Base-by-base conservation (phyloP, 768 basidiomycete genomes). In the Mycena galericulata region DNA sequence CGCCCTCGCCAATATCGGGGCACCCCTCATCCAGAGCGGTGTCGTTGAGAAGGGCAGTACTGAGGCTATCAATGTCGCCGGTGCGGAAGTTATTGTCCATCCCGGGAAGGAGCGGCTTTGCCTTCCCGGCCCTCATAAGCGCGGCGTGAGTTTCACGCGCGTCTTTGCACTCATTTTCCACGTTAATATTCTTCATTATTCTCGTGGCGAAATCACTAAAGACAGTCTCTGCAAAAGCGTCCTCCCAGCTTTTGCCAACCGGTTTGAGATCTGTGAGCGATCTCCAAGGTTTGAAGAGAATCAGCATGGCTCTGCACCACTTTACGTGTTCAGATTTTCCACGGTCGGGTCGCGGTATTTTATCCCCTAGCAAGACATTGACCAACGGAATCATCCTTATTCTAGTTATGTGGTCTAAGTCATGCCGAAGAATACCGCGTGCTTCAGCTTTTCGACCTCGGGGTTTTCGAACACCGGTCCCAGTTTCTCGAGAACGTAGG, bases 221-320 rank as follows among this genome's bases (percentile, higher is more conserved):
- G n/a, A n/a, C n/a, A n/a, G n/a, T n/a, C n/a, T n/a, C n/a, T n/a
- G n/a, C n/a, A n/a, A n/a, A n/a, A n/a, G n/a, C n/a, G n/a, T n/a
- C n/a, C n/a, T n/a, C n/a, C n/a, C n/a, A n/a, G n/a, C n/a, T n/a
- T n/a, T n/a, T n/a, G n/a, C n/a, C n/a, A n/a, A n/a, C n/a, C n/a
- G n/a, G n/a, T n/a, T n/a, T n/a, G n/a, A n/a, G n/a, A n/a, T n/a
- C n/a, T n/a, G n/a, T n/a, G n/a, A n/a, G n/a, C n/a, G n/a, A n/a
- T n/a, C n/a, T n/a, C n/a, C n/a, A n/a, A n/a, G n/a, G n/a, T n/a
- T n/a, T n/a, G n/a, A n/a, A n/a, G n/a, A n/a, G n/a, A n/a, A n/a
- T n/a, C n/a, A n/a, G n/a, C n/a, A n/a, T 62, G 4, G 47, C 36
- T 6, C 60, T 4, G n/a, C 60, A 62, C 60, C 60, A 62, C n/a